Percentiles rank a stretch among this genome's conserved stretches.
Conservation (phyloP, 2,329 filamentous ascomycete genomes). For the Fusarium sp. region DNA sequence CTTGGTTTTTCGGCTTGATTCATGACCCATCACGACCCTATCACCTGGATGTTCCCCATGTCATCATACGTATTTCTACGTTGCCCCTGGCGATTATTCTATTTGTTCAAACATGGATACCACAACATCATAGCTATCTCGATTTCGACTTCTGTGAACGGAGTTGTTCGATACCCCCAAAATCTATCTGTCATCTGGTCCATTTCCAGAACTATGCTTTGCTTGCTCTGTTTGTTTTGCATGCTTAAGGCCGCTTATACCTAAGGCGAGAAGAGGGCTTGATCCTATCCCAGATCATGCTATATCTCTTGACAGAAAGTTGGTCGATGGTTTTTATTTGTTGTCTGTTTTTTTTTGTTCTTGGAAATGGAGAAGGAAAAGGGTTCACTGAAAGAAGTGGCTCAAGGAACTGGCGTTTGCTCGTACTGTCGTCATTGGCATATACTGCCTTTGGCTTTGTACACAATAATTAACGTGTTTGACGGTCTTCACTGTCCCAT, state of each 20-base stretch:
- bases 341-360: conserved; percentile 6
- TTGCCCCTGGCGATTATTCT: conserved; percentile 32
- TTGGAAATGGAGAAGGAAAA: conserved; percentile 23
- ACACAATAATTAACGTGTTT: conserved; percentile 37
- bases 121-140: conserved; percentile 22
- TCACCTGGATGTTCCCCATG: conserved; percentile 41
- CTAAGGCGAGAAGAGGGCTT: conserved; percentile 17
- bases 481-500: conserved; percentile 29
- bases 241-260: conserved; percentile 17
- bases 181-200: conserved; percentile 34
- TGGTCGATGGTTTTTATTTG: too few species aligned
- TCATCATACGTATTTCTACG: conserved; percentile 38
- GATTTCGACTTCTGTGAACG: conserved; percentile 16
- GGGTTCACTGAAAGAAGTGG: conserved; percentile 12
- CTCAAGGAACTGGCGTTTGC: conserved; percentile 22
- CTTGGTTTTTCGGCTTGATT: conserved; percentile 41
- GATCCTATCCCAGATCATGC: conserved; percentile 10
- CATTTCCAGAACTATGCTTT: conserved; percentile 23
- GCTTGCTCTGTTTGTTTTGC: conserved; percentile 22
- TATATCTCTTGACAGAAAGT: conserved; percentile 17
- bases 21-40: conserved; percentile 48
- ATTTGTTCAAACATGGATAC: conserved; percentile 43
- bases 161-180: conserved; percentile 46
- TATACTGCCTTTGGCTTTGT: conserved; percentile 21
- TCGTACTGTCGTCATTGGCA: conserved; percentile 6